Evolutionary conservation across 805 yeast genomes (phyloP).

Genomic region (Nakazawaea sp.): DNA sequence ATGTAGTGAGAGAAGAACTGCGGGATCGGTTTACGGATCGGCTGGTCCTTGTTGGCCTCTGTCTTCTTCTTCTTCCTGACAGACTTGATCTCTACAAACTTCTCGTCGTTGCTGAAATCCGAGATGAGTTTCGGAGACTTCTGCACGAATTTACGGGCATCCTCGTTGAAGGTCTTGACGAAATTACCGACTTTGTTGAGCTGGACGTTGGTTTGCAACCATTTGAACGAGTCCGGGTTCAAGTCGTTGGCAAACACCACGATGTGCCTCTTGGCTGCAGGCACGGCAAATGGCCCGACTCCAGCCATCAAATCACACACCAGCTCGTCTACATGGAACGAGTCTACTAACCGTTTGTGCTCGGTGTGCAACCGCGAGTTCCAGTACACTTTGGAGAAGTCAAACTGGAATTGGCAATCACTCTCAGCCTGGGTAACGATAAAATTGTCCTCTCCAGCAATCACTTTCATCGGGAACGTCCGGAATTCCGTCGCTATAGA

Average conservation of each 20-base stretch:
- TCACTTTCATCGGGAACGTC: slow-evolving; percentile 87
- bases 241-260: slow-evolving; percentile 88
- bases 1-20: slow-evolving; percentile 63
- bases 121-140: slow-evolving; percentile 46
- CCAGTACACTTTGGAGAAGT: slow-evolving; percentile 95
- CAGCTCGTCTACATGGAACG: slow-evolving; percentile 59
- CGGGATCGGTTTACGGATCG: slow-evolving; percentile 37
- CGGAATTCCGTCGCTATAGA: slow-evolving; percentile 83
- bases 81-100: slow-evolving; percentile 29
- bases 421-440: slow-evolving; percentile 83
- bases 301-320: slow-evolving; percentile 98
- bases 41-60: slow-evolving; percentile 11
- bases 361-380: slow-evolving; percentile 92
- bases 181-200: slow-evolving; percentile 55
- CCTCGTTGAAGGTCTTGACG: slow-evolving; percentile 62
- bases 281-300: slow-evolving; percentile 96
- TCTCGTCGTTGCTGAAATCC: slow-evolving; percentile 35
- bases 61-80: slow-evolving; percentile 22
- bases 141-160: slow-evolving; percentile 77
- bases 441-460: slow-evolving; percentile 78
- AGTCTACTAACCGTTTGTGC: slow-evolving; percentile 70
- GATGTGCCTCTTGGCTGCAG: slow-evolving; percentile 81
- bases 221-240: slow-evolving; percentile 79
- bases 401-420: slow-evolving; percentile 79
- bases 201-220: slow-evolving; percentile 56